Conservation (phyloP, 257 asterid genomes). For the Jacaranda copaia region DNA sequence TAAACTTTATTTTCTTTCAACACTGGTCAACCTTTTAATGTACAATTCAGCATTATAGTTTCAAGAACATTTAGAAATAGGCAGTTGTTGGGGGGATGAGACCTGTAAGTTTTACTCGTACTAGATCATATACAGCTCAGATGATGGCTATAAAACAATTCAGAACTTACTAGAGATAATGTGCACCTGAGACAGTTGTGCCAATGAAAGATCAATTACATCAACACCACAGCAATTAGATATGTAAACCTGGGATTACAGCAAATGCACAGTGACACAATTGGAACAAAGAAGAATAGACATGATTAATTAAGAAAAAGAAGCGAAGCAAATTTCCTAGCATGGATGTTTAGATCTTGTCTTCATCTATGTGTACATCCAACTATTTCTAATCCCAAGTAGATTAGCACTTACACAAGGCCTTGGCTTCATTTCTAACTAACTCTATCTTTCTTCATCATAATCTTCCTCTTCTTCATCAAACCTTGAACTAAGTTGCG, state of each 20-base stretch:
- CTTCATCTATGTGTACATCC: conserved; percentile 29
- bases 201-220: conserved; percentile 16
- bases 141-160: background rate
- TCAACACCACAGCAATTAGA: conserved; percentile 18
- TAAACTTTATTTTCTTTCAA: background rate
- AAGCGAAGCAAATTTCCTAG: conserved; percentile 23
- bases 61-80: background rate
- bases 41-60: background rate
- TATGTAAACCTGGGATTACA: conserved; percentile 33
- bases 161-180: background rate
- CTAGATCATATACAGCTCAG: background rate
- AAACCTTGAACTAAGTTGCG: conserved; percentile 60
- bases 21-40: background rate
- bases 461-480: conserved; percentile 88
- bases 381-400: conserved; percentile 31
- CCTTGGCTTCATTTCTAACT: conserved; percentile 35
- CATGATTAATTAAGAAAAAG: conserved; percentile 1
- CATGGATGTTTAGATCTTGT: background rate
- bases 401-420: conserved; percentile 29
- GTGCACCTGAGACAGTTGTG: conserved; percentile 7
- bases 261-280: conserved; percentile 28
- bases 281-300: conserved; percentile 29
- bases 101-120: background rate
- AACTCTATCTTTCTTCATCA: conserved; percentile 66
- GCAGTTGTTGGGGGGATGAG: too few species aligned